These are phyloP conservation scores for Gautieria morchelliformis DNA, from an alignment of 768 basidiomycete genomes.

Conservation along the genomic window DNA sequence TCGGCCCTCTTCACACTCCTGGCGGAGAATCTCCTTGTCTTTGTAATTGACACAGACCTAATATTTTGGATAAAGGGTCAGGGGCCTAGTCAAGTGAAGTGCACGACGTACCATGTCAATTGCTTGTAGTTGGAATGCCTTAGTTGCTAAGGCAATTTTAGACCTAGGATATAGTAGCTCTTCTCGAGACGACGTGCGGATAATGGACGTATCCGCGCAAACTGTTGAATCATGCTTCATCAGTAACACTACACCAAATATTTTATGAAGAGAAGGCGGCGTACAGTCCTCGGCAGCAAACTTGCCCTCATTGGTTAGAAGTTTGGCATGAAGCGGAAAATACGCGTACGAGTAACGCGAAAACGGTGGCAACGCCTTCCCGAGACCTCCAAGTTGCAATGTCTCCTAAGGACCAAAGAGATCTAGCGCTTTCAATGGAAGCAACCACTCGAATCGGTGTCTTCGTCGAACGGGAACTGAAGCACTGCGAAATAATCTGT, in stretches of 20 bases:
- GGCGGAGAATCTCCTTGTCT: constrained; percentile 50
- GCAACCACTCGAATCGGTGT: constrained; percentile 52
- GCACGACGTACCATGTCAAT: constrained; percentile 70
- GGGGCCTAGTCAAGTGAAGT: neutral
- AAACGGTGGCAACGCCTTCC: constrained; percentile 33
- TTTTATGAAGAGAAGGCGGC: constrained; percentile 17
- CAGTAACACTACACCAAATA: neutral
- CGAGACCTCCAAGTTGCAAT: constrained; percentile 65
- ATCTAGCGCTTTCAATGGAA: constrained; percentile 78
- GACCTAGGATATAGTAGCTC: constrained; percentile 83
- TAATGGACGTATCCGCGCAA: constrained; percentile 81
- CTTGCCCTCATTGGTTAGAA: constrained; percentile 28
- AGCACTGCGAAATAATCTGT: constrained; percentile 26
- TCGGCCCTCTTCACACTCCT: constrained; percentile 74
- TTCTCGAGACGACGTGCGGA: constrained; percentile 59
- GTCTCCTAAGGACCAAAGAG: constrained; percentile 52
- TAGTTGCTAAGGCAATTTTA: constrained; percentile 70
- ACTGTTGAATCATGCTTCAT: constrained; percentile 33
- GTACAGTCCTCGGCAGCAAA: constrained; percentile 94
- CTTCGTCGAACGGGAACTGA: constrained; percentile 3
- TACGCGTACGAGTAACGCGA: constrained; percentile 52
- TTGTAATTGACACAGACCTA: constrained; percentile 88
- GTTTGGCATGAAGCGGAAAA: neutral
- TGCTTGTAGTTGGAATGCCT: constrained; percentile 72
- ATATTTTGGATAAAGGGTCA: neutral